Evolutionary conservation across 139 green algal genomes (phyloP).

Genomic region (Coelastrella sp.): DNA sequence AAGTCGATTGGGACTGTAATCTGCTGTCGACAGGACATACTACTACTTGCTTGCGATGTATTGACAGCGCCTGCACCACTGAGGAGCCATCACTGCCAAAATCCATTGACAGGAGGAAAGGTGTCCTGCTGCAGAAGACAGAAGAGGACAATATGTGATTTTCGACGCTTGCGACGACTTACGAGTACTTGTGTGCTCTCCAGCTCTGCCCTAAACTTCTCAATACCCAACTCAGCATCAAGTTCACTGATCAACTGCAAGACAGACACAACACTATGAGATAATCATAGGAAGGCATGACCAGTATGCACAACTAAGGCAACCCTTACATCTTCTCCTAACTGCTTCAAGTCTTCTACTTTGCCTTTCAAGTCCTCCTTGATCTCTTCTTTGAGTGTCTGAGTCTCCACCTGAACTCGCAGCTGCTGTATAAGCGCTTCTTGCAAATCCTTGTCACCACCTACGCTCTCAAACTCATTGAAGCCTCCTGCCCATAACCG

Average conservation of each 20-base stretch:
- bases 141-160: no score
- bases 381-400: slow-evolving; percentile 44
- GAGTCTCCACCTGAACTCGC: slow-evolving; percentile 29
- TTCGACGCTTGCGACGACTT: not conserved
- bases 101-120: no score
- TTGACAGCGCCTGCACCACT: no score
- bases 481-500: not conserved
- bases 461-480: slow-evolving; percentile 40
- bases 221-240: slow-evolving; percentile 39
- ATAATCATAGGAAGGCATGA: not conserved
- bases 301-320: not conserved
- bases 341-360: slow-evolving; percentile 39
- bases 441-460: slow-evolving; percentile 30
- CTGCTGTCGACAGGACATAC: not conserved
- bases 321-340: slow-evolving; percentile 34
- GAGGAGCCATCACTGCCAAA: no score
- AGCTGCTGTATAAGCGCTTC: slow-evolving; percentile 46
- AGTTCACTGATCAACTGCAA: slow-evolving; percentile 39
- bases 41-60: not conserved
- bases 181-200: slow-evolving; percentile 39
- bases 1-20: not conserved
- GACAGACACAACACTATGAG: not conserved
- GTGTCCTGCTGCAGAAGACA: no score
- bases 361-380: slow-evolving; percentile 40
- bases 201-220: slow-evolving; percentile 47